Evolutionary conservation across 495 filamentous ascomycete species (phyloP).

Genomic region (Corynascus novoguineensis): DNA sequence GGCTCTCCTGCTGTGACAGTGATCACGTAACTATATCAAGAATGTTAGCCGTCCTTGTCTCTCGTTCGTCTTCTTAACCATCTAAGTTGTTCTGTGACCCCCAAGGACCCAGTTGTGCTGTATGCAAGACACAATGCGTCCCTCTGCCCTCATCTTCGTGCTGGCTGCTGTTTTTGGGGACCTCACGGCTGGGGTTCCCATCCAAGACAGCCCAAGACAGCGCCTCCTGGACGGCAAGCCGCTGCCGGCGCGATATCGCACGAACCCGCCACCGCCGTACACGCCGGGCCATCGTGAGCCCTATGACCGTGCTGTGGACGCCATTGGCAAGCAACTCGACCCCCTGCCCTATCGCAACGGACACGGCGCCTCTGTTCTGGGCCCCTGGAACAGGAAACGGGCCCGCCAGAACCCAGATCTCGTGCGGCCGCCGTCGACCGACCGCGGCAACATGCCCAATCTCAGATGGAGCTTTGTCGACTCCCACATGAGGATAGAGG

Average conservation of each 20-base stretch:
- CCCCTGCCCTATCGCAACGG: conserved; percentile 64
- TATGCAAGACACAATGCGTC: conserved; percentile 28
- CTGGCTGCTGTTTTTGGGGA: conserved; percentile 31
- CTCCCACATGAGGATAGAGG: conserved; percentile 61
- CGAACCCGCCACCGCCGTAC: conserved; percentile 37
- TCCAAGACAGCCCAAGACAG: conserved; percentile 48
- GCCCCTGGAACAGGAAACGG: conserved; percentile 59
- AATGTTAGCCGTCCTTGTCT: not conserved
- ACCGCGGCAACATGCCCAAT: conserved; percentile 56
- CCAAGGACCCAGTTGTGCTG: too few relatives aligned
- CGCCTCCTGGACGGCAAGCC: conserved; percentile 44
- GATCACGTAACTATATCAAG: not conserved
- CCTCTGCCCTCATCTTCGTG: conserved; percentile 18
- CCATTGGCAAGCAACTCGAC: conserved; percentile 51
- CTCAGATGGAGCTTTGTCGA: conserved; percentile 65
- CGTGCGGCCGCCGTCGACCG: conserved; percentile 59
- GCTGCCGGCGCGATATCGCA: conserved; percentile 38
- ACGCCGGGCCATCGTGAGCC: conserved; percentile 41
- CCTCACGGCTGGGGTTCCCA: conserved; percentile 34
- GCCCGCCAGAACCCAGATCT: conserved; percentile 60
- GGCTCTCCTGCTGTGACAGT: too few relatives aligned
- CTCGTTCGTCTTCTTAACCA: too few relatives aligned
- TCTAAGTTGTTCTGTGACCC: too few relatives aligned
- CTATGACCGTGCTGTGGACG: conserved; percentile 47
- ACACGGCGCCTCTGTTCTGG: conserved; percentile 55